A percentile compares a stretch with the other conserved stretches of the same genome.
Evolutionary conservation across 148 eudicot species (phyloP).

Genomic region (Chenopodium berlandieri): DNA sequence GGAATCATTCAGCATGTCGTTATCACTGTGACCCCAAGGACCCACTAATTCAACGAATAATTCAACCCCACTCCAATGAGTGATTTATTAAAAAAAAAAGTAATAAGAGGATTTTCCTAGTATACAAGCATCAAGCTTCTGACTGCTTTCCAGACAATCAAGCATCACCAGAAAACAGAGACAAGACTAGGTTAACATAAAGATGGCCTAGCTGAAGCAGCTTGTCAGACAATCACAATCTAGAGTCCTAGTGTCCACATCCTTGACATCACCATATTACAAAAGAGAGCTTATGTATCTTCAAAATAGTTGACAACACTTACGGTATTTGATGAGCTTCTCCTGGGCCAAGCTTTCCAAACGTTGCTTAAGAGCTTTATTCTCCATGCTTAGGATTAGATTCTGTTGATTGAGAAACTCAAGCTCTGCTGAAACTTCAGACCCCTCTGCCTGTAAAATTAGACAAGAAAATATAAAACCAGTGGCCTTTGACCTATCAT

Average conservation of each 20-base stretch:
- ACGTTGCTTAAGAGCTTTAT: constrained; percentile 89
- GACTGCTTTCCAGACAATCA: background rate
- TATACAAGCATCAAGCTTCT: constrained; percentile 2
- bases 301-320: constrained; percentile 31
- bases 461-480: background rate
- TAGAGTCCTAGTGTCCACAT: background rate
- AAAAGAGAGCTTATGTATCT: background rate
- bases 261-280: background rate
- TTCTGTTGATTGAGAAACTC: constrained; percentile 93
- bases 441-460: constrained; percentile 76
- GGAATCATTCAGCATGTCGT: background rate
- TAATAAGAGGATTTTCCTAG: background rate
- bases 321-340: constrained; percentile 86
- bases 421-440: constrained; percentile 90
- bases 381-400: constrained; percentile 94
- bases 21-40: background rate
- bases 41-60: background rate
- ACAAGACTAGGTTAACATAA: background rate
- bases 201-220: background rate
- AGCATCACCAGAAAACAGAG: background rate
- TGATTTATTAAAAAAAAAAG: background rate
- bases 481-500: background rate
- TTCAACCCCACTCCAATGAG: background rate
- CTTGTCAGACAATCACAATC: background rate
- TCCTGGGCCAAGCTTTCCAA: constrained; percentile 85